These are phyloP conservation scores for Colletotrichum abscissum DNA, from an alignment of 2,329 filamentous ascomycete species.

Conservation along the genomic window DNA sequence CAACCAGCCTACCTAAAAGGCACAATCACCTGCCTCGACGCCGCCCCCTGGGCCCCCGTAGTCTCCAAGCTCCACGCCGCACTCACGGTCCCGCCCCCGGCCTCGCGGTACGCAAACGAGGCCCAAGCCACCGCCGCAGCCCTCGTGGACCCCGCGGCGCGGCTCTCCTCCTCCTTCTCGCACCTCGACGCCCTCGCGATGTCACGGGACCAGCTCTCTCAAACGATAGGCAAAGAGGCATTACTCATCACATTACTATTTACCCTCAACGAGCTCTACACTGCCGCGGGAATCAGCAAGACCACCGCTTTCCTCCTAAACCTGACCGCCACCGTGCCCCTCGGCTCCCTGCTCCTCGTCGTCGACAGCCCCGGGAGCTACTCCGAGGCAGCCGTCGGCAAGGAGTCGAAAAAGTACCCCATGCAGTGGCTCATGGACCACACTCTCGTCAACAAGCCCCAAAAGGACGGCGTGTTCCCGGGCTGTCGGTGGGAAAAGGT, in stretches of 20 bases:
- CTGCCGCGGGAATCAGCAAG: constrained; percentile 74
- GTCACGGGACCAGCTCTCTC: constrained; percentile 44
- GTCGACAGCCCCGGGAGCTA: constrained; percentile 96
- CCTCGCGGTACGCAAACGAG: constrained; percentile 65
- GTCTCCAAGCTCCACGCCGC: constrained; percentile 66
- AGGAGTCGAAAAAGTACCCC: constrained; percentile 76
- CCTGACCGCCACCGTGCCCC: constrained; percentile 68
- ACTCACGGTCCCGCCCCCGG: constrained; percentile 62
- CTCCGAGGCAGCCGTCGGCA: constrained; percentile 80
- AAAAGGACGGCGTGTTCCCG: constrained; percentile 40
- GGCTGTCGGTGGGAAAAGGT: constrained; percentile 77
- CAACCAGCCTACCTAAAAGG: constrained; percentile 38
- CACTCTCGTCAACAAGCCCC: constrained; percentile 67
- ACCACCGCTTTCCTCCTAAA: constrained; percentile 82
- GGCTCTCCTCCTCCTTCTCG: constrained; percentile 54
- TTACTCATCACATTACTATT: constrained; percentile 86
- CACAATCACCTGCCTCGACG: constrained; percentile 77
- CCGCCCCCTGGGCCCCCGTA: constrained; percentile 80
- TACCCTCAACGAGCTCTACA: constrained; percentile 95
- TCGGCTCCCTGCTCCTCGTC: constrained; percentile 79
- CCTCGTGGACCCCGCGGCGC: constrained; percentile 50
- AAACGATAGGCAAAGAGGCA: constrained; percentile 47
- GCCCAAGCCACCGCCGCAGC: constrained; percentile 55
- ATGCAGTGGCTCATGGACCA: constrained; percentile 95
- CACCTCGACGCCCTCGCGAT: constrained; percentile 63